Base-by-base conservation (phyloP, 179 eudicot genomes). In the Camellia oleifera region DNA sequence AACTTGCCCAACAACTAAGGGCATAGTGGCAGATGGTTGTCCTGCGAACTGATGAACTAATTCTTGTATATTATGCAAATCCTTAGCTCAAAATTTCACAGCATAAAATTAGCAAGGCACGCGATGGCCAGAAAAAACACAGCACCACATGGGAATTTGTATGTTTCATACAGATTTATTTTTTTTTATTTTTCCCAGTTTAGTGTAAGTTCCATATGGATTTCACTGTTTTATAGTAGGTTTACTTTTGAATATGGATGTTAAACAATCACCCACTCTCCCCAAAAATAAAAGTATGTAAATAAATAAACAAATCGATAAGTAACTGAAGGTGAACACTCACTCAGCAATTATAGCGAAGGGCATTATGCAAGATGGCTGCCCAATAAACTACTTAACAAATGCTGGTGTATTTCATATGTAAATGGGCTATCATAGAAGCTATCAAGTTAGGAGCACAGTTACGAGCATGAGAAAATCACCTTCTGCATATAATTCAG, bases 1-100 rank as follows among this genome's bases (percentile, higher is more conserved):
- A 12, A 80, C 85, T 52, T 96, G 99, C 74, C 98, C 97, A 23
- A 94, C 95, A 14, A 97, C 97, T 52, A 92, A 85, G 82, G 97
- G 98, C 58, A 87, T 96, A 60, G 75, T 79, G 12, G 94, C 88
- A 73, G 88, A 82, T 84, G 90, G 91, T 18, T 95, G 99, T 81
- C 98, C 98, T 44, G 87, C 73, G 10, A 75, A 61, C 17, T 74
- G 64, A 66, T 11, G 53, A 44, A 74, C 20, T 20, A 52, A 52
- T 63, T 62, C 45, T 26, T 69, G 71, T 71, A 71, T 12, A 70
- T 11, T 69, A 54, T 54, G 66, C n/a, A 46, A 26, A 26, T 58
- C 44, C 56, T 44, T 57, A 18, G 15, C 69, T 50, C 11, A 70
- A 69, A 46, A 69, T 45, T 12, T 4, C 44, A 26, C 40, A 58